A percentile compares a stretch with the other conserved stretches of the same genome.
Conservation (phyloP, 345 rosid genomes). For the Orychophragmus violaceus region DNA sequence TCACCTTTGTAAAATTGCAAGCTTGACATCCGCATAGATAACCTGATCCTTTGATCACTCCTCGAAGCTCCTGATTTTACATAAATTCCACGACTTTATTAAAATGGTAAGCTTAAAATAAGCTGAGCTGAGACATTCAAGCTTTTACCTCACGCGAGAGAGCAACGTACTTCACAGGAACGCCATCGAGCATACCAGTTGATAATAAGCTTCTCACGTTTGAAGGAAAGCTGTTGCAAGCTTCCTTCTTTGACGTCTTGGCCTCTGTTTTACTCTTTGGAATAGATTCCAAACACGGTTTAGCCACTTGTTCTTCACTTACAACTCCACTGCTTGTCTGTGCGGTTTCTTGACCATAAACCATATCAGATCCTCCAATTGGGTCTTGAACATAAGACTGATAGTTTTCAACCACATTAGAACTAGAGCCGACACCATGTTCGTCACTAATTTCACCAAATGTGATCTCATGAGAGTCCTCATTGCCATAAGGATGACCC, state of each 20-base stretch:
- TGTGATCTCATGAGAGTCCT: conserved; percentile 48
- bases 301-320: conserved; percentile 30
- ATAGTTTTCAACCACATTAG: conserved; percentile 36
- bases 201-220: conserved; percentile 88
- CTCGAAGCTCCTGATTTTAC: conserved; percentile 66
- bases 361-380: conserved; percentile 36
- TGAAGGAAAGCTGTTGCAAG: conserved; percentile 87
- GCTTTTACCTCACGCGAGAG: conserved; percentile 77
- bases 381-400: conserved; percentile 39
- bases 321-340: conserved; percentile 24
- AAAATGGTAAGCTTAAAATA: not conserved
- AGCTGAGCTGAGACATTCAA: not conserved
- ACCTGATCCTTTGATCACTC: conserved; percentile 80
- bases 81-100: not conserved
- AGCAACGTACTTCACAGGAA: conserved; percentile 77
- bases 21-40: conserved; percentile 86
- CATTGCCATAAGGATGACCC: conserved; percentile 48
- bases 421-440: conserved; percentile 40
- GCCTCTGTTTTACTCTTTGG: conserved; percentile 51
- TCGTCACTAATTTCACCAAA: conserved; percentile 51
- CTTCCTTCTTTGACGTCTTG: conserved; percentile 62
- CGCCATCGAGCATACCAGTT: conserved; percentile 91
- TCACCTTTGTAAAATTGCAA: conserved; percentile 67
- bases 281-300: conserved; percentile 42
- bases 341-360: conserved; percentile 37